Evolutionary conservation across 2,329 filamentous ascomycete genomes (phyloP).

Genomic region (Alternaria sp.): DNA sequence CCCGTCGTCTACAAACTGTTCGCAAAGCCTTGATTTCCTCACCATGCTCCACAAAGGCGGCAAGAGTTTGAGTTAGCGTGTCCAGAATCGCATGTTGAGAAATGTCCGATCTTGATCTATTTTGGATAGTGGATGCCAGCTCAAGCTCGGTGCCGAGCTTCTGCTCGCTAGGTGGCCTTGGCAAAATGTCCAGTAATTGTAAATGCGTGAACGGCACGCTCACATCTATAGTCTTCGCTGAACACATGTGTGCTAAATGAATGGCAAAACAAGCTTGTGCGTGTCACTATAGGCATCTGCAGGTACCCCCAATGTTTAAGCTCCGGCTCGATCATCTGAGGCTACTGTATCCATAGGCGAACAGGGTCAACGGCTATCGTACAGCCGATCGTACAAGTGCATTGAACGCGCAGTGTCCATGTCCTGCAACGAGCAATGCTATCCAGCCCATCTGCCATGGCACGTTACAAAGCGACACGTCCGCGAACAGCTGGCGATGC

Average conservation of each 20-base stretch:
- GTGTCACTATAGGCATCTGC: neutral
- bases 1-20: constrained; percentile 1
- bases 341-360: neutral
- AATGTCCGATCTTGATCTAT: constrained; percentile 11
- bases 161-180: constrained; percentile 1
- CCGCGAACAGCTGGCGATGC: constrained; percentile 13
- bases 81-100: constrained; percentile 12
- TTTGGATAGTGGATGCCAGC: neutral
- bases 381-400: constrained; percentile 33
- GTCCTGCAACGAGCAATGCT: constrained; percentile 18
- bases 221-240: neutral
- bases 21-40: constrained; percentile 10
- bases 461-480: constrained; percentile 18
- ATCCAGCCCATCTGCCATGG: constrained; percentile 10
- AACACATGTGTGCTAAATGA: neutral
- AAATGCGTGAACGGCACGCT: neutral
- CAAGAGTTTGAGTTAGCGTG: constrained; percentile 7
- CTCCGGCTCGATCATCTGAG: neutral
- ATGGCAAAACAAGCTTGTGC: neutral
- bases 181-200: neutral
- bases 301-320: neutral
- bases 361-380: constrained; percentile 1
- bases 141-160: neutral
- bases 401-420: constrained; percentile 16
- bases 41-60: constrained; percentile 8